Percentiles rank a stretch among this genome's conserved stretches.
phyloP scores from a whole-genome alignment of 164 flowering plant species.

The Liriodendron chinense region DNA sequence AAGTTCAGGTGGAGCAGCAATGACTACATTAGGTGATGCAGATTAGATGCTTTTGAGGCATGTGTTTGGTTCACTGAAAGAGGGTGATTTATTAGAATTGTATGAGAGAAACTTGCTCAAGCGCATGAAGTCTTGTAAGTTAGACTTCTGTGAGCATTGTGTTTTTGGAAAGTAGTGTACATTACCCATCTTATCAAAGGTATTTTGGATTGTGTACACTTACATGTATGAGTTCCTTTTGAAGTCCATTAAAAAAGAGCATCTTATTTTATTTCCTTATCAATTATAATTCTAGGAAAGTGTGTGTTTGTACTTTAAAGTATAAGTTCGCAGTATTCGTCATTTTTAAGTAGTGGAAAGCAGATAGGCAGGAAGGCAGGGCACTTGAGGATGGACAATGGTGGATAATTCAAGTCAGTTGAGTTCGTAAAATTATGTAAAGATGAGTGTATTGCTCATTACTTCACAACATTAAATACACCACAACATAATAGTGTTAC shows the following conservation, averaged over 20 bases:
- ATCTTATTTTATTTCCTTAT: neutral
- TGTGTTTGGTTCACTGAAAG: conserved; percentile 14
- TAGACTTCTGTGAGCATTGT: conserved; percentile 22
- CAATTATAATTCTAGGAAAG: neutral
- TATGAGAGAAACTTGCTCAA: conserved; percentile 1
- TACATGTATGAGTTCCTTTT: conserved; percentile 11
- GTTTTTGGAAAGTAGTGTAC: conserved; percentile 12
- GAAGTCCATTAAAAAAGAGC: neutral
- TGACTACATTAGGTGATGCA: neutral
- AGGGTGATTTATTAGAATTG: conserved; percentile 5
- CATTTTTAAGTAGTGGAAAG: neutral
- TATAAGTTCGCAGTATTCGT: neutral
- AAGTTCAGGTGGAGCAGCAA: neutral
- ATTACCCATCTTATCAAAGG: conserved; percentile 8
- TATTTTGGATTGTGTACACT: conserved; percentile 7
- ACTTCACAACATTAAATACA: neutral
- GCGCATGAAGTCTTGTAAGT: neutral
- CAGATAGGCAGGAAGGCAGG: neutral
- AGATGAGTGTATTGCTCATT: neutral
- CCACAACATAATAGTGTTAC: neutral
- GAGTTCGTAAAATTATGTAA: neutral
- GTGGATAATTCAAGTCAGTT: neutral
- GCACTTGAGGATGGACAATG: neutral
- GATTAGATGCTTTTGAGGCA: conserved; percentile 11
- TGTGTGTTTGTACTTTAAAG: conserved; percentile 1